Evolutionary conservation across 805 yeast genomes (phyloP), one percentile per base, ranked within the genome.

Genomic region (Nakazawaea wyomingensis): DNA sequence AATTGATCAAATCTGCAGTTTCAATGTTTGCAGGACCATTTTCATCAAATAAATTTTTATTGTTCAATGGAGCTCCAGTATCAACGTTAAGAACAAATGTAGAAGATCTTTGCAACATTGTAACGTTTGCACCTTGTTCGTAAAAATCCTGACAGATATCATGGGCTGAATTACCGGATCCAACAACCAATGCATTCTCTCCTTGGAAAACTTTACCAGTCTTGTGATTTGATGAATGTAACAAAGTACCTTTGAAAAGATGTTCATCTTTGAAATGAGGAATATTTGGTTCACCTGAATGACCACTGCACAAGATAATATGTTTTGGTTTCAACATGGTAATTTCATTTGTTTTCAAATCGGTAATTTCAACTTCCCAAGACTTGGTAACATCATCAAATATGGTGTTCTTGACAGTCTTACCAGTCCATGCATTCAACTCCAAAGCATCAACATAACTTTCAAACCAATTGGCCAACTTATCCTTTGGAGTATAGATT

Each of bases 91-190:
- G 64, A 29, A 70, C 65, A 52, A 67, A 68, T 2, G 74, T 69
- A 5, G 71, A 61, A 5, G 74, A 69, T 37, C 76, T 57, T 50
- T 70, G 76, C 4, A 70, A 52, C 66, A 70, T 67, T 5, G 71
- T 69, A 1, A 66, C 68, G 5, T 58, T 57, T 4, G 65, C 67
- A 24, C 72, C 74, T 48, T 69, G 69, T 46, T 69, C 70, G 49
- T 61, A 62, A 43, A 69, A 65, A 52, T 70, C 75, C 43, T 66
- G 69, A 31, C 68, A 61, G 37, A 70, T 68, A 54, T 70, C 75
- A 49, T 70, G 75, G 7, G 67, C 71, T 32, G 73, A 67, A 45
- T 67, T 68, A 51, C 74, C 64, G 14, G 72, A 64, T 35, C 76
- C 76, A 41, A 70, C 59, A 28, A 70, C 74, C 24, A 70, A 41